A percentile compares a stretch with the other conserved stretches of the same genome.
These are phyloP conservation scores for Diaporthe eres DNA, from an alignment of 2,329 filamentous ascomycete genomes.

Conservation along the genomic window DNA sequence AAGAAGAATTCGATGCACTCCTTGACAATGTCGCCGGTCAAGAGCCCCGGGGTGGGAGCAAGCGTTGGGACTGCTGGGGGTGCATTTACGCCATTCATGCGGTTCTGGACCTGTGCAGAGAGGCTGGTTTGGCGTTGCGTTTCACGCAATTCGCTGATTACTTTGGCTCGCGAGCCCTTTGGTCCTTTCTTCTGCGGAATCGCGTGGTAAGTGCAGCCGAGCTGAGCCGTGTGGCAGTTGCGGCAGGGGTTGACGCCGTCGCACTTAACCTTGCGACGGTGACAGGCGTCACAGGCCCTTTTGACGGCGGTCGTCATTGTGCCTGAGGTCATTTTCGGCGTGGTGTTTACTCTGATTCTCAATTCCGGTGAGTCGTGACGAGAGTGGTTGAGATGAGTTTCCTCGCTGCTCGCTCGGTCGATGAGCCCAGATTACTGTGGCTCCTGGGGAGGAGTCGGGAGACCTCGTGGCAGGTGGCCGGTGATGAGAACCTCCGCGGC, in stretches of 20 bases:
- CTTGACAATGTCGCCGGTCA: constrained; percentile 75
- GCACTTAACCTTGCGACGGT: constrained; percentile 82
- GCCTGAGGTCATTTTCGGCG: constrained; percentile 19
- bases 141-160: constrained; percentile 80
- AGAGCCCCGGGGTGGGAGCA: constrained; percentile 70
- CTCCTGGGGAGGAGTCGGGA: constrained; percentile 29
- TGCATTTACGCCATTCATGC: constrained; percentile 68
- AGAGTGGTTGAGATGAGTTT: background rate
- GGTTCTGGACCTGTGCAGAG: constrained; percentile 72
- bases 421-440: constrained; percentile 30
- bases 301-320: constrained; percentile 68
- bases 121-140: constrained; percentile 77
- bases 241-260: constrained; percentile 79
- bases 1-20: constrained; percentile 79
- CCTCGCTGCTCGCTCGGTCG: background rate
- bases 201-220: constrained; percentile 81
- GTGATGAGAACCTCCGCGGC: constrained; percentile 34
- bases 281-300: constrained; percentile 80
- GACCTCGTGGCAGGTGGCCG: constrained; percentile 32
- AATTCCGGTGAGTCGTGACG: constrained; percentile 9
- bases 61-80: constrained; percentile 63
- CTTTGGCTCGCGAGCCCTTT: constrained; percentile 81
- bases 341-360: constrained; percentile 28
- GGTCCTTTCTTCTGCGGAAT: constrained; percentile 84
- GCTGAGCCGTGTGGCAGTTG: constrained; percentile 77